Base-by-base conservation (phyloP, 805 yeast genomes). In the Priceomyces fermenticarens region DNA sequence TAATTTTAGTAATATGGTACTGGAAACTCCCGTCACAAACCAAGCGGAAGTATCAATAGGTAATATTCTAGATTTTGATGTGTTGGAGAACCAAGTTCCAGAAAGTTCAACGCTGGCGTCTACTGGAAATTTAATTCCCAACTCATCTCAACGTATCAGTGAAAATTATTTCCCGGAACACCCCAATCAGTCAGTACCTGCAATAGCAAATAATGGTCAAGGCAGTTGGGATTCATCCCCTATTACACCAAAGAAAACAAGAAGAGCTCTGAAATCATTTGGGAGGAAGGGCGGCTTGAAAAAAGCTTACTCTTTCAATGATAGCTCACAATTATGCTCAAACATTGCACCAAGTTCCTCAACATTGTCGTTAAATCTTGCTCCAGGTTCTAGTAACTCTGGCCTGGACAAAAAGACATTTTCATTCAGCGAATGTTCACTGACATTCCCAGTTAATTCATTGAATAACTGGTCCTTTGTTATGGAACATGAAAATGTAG, bases 391-490 rank as follows among this genome's bases (percentile, higher is more conserved):
- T 8, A 20, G 8, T 8, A 20, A 20, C 8, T 20, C 25, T 20
- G 8, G 25, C 25, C 25, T 20, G 25, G 25, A 20, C 8, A 42
- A 30, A 20, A 13, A 10, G 17, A 35, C 41, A 25, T 42, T 46
- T 26, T 45, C 51, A 28, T 45, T 50, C 27, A 36, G 46, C 23
- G 49, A 49, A 30, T 45, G 51, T 30, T 48, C 52, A 10, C 43
- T 39, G 23, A 38, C 45, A 8, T 48, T 51, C 25, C 52, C 58
- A 3, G 39, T 53, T 8, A 42, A 43, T 31, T 34, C 50, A 3
- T 38, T 44, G 17, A 47, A 45, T 34, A 47, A 46, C 36, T 53
- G 51, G 38, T 52, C 56, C 10, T 53, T 53, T 42, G 51, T 53
- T n/a, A 46, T 50, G 41, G 58, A 52, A 34, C 49, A 50, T 35